phyloP scores from a whole-genome alignment of 1,139 yeast species.

The Citeromyces hawaiiensis region DNA sequence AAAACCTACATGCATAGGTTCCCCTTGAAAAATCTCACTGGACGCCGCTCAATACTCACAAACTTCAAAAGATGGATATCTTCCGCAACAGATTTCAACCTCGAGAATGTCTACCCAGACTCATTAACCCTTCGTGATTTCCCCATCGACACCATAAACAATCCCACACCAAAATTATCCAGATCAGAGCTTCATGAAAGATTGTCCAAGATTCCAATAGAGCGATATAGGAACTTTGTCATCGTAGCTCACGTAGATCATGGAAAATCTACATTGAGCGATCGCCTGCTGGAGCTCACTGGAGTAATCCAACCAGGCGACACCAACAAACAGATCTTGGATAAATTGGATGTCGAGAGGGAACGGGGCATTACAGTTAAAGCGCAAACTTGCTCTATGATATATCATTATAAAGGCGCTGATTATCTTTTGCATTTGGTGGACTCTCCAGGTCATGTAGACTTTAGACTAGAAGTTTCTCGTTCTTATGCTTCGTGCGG shows the following conservation, averaged over 20 bases:
- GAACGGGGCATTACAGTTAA: slow-evolving; percentile 95
- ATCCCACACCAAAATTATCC: slow-evolving; percentile 12
- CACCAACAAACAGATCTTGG: slow-evolving; percentile 77
- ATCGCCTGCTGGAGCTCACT: slow-evolving; percentile 73
- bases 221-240: slow-evolving; percentile 78
- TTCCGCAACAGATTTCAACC: neutral
- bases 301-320: slow-evolving; percentile 73
- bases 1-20: neutral
- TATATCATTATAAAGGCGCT: slow-evolving; percentile 53
- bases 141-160: slow-evolving; percentile 10
- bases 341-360: slow-evolving; percentile 86
- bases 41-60: neutral
- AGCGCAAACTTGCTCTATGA: slow-evolving; percentile 94
- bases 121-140: slow-evolving; percentile 5
- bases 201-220: slow-evolving; percentile 62
- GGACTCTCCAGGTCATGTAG: slow-evolving; percentile 98
- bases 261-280: slow-evolving; percentile 89
- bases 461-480: slow-evolving; percentile 86
- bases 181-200: slow-evolving; percentile 25
- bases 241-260: slow-evolving; percentile 97
- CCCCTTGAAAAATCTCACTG: neutral
- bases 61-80: neutral
- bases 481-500: slow-evolving; percentile 93
- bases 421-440: slow-evolving; percentile 83
- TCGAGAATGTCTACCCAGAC: neutral